A percentile compares a stretch with the other conserved stretches of the same genome.
These are phyloP conservation scores for Metschnikowia orientalis DNA, from an alignment of 805 yeast species.

Conservation along the genomic window DNA sequence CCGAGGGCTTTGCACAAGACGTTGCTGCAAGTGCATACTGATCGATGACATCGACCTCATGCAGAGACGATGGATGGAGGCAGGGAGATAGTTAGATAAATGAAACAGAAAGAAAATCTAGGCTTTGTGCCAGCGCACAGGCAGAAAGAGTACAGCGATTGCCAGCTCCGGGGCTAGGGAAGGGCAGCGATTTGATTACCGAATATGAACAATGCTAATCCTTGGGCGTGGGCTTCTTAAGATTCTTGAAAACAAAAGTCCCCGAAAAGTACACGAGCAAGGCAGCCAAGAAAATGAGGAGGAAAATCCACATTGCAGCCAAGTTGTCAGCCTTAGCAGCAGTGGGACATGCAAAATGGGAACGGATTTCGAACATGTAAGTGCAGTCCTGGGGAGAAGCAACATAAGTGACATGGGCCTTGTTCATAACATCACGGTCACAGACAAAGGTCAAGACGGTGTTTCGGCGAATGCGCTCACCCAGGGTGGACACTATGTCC, in stretches of 20 bases:
- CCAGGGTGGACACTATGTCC: constrained; percentile 34
- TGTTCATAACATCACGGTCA: constrained; percentile 65
- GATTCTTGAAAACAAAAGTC: constrained; percentile 27
- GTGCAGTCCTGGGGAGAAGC: constrained; percentile 75
- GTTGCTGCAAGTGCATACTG: too few species aligned
- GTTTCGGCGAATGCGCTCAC: constrained; percentile 51
- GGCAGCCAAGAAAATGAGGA: constrained; percentile 44
- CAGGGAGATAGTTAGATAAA: too few species aligned
- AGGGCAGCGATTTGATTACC: too few species aligned
- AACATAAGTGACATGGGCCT: constrained; percentile 63
- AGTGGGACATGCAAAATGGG: constrained; percentile 84
- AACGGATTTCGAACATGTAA: constrained; percentile 77
- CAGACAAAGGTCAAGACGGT: constrained; percentile 71
- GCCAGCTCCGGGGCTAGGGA: too few species aligned
- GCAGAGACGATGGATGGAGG: too few species aligned
- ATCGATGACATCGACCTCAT: too few species aligned
- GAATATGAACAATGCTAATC: too few species aligned
- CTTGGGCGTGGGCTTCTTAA: constrained; percentile 6
- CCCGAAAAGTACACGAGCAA: constrained; percentile 41
- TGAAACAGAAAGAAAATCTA: too few species aligned
- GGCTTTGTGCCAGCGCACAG: too few species aligned
- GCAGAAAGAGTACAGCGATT: too few species aligned
- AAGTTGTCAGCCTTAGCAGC: constrained; percentile 25
- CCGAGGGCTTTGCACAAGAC: constrained; percentile 26
- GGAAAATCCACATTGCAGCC: constrained; percentile 47